Evolutionary conservation across 768 basidiomycete genomes (phyloP), one percentile per base, ranked within the genome.

Genomic region (Termitomyces eurrhizus): DNA sequence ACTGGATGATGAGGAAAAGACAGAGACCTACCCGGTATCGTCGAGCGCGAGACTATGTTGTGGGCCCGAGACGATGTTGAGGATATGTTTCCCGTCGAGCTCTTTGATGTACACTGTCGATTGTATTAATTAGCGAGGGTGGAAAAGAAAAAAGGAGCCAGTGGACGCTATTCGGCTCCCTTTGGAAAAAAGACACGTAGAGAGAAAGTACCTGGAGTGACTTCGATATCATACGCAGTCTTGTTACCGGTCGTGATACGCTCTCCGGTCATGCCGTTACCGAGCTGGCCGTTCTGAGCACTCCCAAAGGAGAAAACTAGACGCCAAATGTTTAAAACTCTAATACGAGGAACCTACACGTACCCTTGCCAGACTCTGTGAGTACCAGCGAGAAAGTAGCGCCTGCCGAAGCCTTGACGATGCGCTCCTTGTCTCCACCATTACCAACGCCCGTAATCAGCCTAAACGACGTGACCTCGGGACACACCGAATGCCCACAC

Each of bases 241-340:
- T 93, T 93, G 66, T 92, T 92, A 21, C 90, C 91, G 1, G 90
- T 89, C 9, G 88, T 83, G 60, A 96, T 92, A 39, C 92, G 84
- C 73, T 96, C 94, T n/a, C 95, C 93, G 0, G 93, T 95, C 64
- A 85, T 85, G 18, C 95, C 96, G 70, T 93, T 95, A 0, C 94
- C 96, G 0, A 98, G 78, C 65, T 97, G 95, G 1, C 96, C 96
- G 60, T 92, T 87, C 73, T 97, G 95, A 24, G 87, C 92, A 54
- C 92, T 95, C 37, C 96, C 96, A 64, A 94, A 89, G 1, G 93
- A 82, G 67, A 89, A 98, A 2, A 96, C 93, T 90, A 65, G 52
- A n/a, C 11, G 5, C 45, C 39, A 51, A 52, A 62, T 58, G 21
- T 21, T 21, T 21, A 21, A 3, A 51, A 35, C 16, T 16, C 5